Evolutionary conservation across 345 rosid genomes (phyloP).

Genomic region (Cardamine resedifolia): DNA sequence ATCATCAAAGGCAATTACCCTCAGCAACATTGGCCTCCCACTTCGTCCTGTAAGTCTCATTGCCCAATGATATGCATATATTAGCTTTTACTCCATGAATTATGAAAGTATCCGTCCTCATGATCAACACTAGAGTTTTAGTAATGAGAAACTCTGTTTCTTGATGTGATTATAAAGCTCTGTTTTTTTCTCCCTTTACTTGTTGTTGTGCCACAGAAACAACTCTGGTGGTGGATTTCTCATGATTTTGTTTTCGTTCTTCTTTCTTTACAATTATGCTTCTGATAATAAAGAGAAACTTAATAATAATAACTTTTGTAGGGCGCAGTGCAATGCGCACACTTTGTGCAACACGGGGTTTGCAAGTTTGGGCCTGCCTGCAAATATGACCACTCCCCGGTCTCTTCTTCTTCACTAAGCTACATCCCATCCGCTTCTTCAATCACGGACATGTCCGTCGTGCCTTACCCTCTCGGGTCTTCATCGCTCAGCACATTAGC

Average conservation of each 20-base stretch:
- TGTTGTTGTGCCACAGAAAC: neutral
- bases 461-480: conserved; percentile 73
- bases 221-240: neutral
- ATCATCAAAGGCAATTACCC: conserved; percentile 45
- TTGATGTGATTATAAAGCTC: conserved; percentile 15
- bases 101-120: neutral
- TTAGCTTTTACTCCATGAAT: neutral
- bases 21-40: conserved; percentile 79
- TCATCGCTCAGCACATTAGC: conserved; percentile 45
- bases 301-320: conserved; percentile 32
- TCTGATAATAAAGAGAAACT: neutral
- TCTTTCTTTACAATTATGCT: neutral
- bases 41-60: conserved; percentile 70
- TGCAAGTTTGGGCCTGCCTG: conserved; percentile 78
- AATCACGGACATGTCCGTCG: conserved; percentile 68
- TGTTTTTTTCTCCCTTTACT: neutral
- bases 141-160: conserved; percentile 20
- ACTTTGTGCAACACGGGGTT: conserved; percentile 57
- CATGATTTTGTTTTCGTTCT: neutral
- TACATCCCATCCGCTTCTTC: conserved; percentile 83
- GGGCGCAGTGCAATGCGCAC: conserved; percentile 68
- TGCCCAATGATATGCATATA: neutral
- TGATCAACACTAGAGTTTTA: conserved; percentile 4
- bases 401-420: conserved; percentile 42
- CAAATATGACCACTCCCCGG: conserved; percentile 79